Conservation (phyloP, 2,329 filamentous ascomycete genomes). For the Penicillium paneum region DNA sequence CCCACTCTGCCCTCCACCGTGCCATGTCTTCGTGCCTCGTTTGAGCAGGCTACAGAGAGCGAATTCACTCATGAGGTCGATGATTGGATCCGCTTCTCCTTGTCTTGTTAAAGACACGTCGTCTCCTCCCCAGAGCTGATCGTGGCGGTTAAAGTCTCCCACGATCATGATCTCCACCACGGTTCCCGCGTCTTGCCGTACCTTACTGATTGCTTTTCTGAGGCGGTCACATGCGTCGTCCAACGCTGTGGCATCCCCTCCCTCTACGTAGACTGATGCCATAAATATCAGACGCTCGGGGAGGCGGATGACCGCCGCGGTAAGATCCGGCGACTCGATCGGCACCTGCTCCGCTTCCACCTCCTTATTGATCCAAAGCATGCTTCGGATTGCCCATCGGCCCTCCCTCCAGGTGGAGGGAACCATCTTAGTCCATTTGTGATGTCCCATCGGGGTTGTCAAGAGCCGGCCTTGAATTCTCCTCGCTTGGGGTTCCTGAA, state of each 20-base stretch:
- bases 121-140: slow-evolving; percentile 30
- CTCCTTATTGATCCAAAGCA: slow-evolving; percentile 13
- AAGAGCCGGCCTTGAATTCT: slow-evolving; percentile 8
- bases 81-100: slow-evolving; percentile 38
- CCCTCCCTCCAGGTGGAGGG: not conserved
- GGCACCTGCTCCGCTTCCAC: slow-evolving; percentile 17
- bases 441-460: not conserved
- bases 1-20: slow-evolving; percentile 19
- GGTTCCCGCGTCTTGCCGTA: slow-evolving; percentile 17
- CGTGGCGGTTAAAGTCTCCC: slow-evolving; percentile 2
- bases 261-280: slow-evolving; percentile 26
- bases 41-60: slow-evolving; percentile 35
- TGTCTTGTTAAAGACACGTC: slow-evolving; percentile 32
- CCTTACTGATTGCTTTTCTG: slow-evolving; percentile 19
- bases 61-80: slow-evolving; percentile 37
- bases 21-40: slow-evolving; percentile 37
- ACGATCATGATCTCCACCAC: slow-evolving; percentile 22
- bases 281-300: slow-evolving; percentile 16
- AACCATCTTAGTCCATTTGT: not conserved
- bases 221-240: slow-evolving; percentile 13
- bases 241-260: slow-evolving; percentile 17
- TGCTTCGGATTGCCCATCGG: slow-evolving; percentile 15
- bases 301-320: slow-evolving; percentile 9
- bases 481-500: slow-evolving; percentile 21
- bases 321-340: slow-evolving; percentile 21